These are phyloP conservation scores for Candida corydali DNA, from an alignment of 805 yeast species.

Conservation along the genomic window DNA sequence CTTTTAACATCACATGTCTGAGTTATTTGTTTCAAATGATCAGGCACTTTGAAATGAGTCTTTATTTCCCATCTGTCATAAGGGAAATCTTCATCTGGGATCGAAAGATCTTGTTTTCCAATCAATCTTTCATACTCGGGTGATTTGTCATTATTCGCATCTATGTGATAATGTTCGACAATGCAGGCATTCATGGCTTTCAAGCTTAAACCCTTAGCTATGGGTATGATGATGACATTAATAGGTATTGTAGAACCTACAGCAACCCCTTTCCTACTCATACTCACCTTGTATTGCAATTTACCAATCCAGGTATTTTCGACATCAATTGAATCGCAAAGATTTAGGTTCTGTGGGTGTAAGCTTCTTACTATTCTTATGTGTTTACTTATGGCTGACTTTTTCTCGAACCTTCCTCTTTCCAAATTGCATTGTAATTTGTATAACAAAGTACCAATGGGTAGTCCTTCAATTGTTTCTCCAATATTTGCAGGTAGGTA, in stretches of 20 bases:
- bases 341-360: conserved; percentile 33
- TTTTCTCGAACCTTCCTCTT: conserved; percentile 40
- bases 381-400: conserved; percentile 30
- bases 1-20: conserved; percentile 41
- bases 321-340: conserved; percentile 42
- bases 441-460: conserved; percentile 40
- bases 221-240: conserved; percentile 41
- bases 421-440: conserved; percentile 39
- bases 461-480: conserved; percentile 50
- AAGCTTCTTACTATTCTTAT: conserved; percentile 43
- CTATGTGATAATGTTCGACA: conserved; percentile 30
- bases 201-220: conserved; percentile 40
- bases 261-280: conserved; percentile 43
- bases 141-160: conserved; percentile 24
- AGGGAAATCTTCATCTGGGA: conserved; percentile 17
- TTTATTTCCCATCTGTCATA: conserved; percentile 45
- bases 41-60: conserved; percentile 39
- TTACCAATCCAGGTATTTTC: conserved; percentile 52
- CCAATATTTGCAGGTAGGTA: conserved; percentile 43
- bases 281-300: conserved; percentile 44
- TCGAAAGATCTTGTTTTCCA: conserved; percentile 22
- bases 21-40: conserved; percentile 33
- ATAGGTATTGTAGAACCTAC: conserved; percentile 43
- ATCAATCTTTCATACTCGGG: conserved; percentile 37
- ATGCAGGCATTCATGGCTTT: conserved; percentile 19